Evolutionary conservation across 2,329 filamentous ascomycete genomes (phyloP).

Genomic region (Pyricularia grisea): DNA sequence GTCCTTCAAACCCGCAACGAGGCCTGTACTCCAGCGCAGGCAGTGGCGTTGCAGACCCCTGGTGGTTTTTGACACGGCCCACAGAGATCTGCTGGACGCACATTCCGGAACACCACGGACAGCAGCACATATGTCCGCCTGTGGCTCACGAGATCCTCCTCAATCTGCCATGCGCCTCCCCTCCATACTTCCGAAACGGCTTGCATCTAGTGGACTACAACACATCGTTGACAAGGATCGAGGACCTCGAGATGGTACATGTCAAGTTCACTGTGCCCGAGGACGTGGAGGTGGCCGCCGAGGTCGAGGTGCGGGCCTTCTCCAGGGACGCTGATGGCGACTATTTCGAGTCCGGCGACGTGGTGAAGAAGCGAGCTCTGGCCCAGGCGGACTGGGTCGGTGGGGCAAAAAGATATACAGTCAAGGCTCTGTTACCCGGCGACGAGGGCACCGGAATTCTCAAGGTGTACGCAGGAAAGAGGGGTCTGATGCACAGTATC

Average conservation of each 20-base stretch:
- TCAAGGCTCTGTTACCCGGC: constrained; percentile 85
- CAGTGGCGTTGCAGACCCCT: constrained; percentile 65
- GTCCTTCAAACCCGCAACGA: constrained; percentile 79
- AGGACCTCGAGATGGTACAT: constrained; percentile 89
- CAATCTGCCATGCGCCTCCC: constrained; percentile 76
- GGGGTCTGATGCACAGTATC: constrained; percentile 94
- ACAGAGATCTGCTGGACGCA: constrained; percentile 93
- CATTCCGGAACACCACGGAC: constrained; percentile 74
- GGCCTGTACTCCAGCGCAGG: constrained; percentile 67
- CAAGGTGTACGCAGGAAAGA: constrained; percentile 88
- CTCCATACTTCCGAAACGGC: constrained; percentile 76
- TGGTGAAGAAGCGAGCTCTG: constrained; percentile 75
- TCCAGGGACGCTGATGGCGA: constrained; percentile 82
- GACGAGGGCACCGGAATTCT: constrained; percentile 84
- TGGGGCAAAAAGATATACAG: constrained; percentile 80
- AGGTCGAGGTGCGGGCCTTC: constrained; percentile 79
- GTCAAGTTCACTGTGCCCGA: constrained; percentile 78
- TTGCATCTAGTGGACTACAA: constrained; percentile 83
- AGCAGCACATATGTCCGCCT: constrained; percentile 88
- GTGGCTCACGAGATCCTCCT: constrained; percentile 79
- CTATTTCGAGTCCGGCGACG: constrained; percentile 83
- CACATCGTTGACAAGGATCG: constrained; percentile 74
- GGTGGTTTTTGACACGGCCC: constrained; percentile 90
- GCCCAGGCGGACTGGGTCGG: constrained; percentile 87
- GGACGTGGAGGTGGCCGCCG: constrained; percentile 85